These are phyloP conservation scores for Plantago major DNA, from an alignment of 257 asterid species.

Conservation along the genomic window DNA sequence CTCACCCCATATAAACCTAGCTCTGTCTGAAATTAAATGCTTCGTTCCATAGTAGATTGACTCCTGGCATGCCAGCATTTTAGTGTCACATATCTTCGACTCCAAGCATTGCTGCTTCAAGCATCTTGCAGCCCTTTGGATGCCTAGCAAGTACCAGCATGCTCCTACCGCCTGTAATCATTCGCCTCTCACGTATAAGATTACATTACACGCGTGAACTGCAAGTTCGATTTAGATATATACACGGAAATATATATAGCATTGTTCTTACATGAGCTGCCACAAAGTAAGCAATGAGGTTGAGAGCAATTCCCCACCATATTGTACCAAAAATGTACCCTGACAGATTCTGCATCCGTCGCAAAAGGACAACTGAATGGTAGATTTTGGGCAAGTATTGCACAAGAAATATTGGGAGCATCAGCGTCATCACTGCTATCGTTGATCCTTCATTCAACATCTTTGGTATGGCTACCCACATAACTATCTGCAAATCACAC, in stretches of 20 bases:
- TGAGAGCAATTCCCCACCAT: conserved; percentile 99
- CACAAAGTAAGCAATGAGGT: conserved; percentile 88
- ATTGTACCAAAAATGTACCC: conserved; percentile 91
- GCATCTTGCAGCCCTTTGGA: conserved; percentile 66
- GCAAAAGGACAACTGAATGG: conserved; percentile 74
- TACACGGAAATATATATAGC: not conserved
- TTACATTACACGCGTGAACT: not conserved
- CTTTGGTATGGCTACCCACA: conserved; percentile 72
- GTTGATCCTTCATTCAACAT: conserved; percentile 64
- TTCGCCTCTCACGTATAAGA: not conserved
- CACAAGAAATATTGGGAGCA: conserved; percentile 56
- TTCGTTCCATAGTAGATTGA: conserved; percentile 52
- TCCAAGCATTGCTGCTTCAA: conserved; percentile 40
- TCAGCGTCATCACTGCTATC: conserved; percentile 65
- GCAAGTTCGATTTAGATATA: not conserved
- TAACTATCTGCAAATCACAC: conserved; percentile 50
- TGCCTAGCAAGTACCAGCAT: conserved; percentile 77
- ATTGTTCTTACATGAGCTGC: conserved; percentile 74
- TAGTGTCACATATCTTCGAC: conserved; percentile 31
- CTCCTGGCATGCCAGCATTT: conserved; percentile 49
- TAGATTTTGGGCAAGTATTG: conserved; percentile 91
- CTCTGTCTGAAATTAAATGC: conserved; percentile 34
- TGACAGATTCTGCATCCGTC: conserved; percentile 80
- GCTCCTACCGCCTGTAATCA: conserved; percentile 65
- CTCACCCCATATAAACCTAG: conserved; percentile 63